These are phyloP conservation scores for Chaetomium olivaceum DNA, from an alignment of 2,329 filamentous ascomycete species.

Conservation along the genomic window DNA sequence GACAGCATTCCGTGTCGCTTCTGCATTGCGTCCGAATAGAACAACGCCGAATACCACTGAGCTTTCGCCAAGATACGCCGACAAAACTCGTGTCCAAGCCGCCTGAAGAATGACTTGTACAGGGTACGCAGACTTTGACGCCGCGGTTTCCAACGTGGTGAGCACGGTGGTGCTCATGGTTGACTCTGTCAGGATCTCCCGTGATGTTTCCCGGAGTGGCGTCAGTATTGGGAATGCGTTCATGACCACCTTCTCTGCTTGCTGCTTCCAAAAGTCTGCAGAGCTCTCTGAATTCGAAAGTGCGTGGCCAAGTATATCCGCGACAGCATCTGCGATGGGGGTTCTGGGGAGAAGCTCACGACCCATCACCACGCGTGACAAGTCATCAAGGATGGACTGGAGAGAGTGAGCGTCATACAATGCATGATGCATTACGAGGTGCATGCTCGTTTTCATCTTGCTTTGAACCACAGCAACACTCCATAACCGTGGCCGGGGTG, in stretches of 20 bases:
- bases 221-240: conserved; percentile 77
- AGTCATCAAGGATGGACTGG: conserved; percentile 60
- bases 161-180: conserved; percentile 44
- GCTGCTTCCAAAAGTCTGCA: conserved; percentile 63
- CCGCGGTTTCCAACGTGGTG: conserved; percentile 54
- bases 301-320: conserved; percentile 45
- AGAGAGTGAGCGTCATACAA: conserved; percentile 83
- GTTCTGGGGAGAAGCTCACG: conserved; percentile 20
- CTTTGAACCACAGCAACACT: conserved; percentile 50
- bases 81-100: conserved; percentile 74
- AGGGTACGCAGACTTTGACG: conserved; percentile 62
- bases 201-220: conserved; percentile 52
- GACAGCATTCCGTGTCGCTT: conserved; percentile 58
- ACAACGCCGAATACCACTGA: conserved; percentile 78
- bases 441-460: conserved; percentile 37
- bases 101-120: conserved; percentile 75
- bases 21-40: conserved; percentile 69
- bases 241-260: conserved; percentile 55
- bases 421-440: conserved; percentile 69
- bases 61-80: conserved; percentile 73
- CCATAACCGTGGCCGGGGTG: conserved; percentile 64
- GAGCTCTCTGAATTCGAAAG: conserved; percentile 36
- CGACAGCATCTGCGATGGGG: conserved; percentile 39
- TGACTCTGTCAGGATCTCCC: conserved; percentile 40
- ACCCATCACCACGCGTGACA: conserved; percentile 47